A percentile compares a stretch with the other conserved stretches of the same genome.
phyloP scores from a whole-genome alignment of 345 rosid species.

The Melaleuca quinquenervia region DNA sequence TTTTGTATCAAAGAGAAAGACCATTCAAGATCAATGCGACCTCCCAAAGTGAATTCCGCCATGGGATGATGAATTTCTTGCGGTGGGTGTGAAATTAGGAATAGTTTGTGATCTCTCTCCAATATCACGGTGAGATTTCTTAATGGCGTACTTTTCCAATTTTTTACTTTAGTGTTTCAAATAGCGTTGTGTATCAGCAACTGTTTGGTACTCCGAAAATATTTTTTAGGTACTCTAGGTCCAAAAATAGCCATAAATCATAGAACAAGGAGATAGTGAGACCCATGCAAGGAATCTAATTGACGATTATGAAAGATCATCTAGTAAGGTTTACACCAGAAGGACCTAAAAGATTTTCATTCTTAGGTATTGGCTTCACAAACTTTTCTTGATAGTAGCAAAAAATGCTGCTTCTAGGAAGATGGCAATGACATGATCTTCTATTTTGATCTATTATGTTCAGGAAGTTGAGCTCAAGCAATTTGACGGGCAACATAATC shows the following conservation, averaged over 20 bases:
- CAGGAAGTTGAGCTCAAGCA: background rate
- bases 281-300: too few species aligned
- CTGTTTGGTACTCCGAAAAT: too few species aligned
- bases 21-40: background rate
- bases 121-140: background rate
- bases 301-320: too few species aligned
- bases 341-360: background rate
- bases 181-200: too few species aligned
- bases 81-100: background rate
- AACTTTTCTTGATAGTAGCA: background rate
- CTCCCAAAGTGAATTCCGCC: background rate
- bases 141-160: background rate
- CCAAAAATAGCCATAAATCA: too few species aligned
- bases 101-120: background rate
- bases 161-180: too few species aligned
- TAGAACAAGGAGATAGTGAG: too few species aligned
- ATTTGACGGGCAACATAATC: background rate
- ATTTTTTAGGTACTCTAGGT: too few species aligned
- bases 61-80: background rate
- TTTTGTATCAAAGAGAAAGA: background rate
- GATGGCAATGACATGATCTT: background rate
- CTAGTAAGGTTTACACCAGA: background rate
- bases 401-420: background rate
- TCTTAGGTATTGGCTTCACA: background rate
- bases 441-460: background rate